Evolutionary conservation across 164 flowering plant species (phyloP).

Genomic region (Chimonanthus salicifolius): DNA sequence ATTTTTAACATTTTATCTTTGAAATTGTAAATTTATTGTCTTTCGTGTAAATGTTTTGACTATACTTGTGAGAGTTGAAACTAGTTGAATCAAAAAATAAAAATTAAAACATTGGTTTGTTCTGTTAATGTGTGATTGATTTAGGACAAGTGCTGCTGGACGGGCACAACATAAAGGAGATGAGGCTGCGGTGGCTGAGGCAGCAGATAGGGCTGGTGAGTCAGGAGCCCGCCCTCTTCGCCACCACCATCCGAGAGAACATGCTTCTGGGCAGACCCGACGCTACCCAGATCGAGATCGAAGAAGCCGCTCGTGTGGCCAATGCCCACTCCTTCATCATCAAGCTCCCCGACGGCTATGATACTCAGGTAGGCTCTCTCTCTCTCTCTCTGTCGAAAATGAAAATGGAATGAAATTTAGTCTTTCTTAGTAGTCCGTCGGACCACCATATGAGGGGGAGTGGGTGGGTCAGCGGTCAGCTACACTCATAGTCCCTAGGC

Average conservation of each 20-base stretch:
- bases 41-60: no score
- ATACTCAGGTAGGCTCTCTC: conserved; percentile 62
- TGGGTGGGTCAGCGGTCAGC: not conserved
- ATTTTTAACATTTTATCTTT: no score
- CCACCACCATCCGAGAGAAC: conserved; percentile 88
- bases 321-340: conserved; percentile 91
- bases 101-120: no score
- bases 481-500: no score
- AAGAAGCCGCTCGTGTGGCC: conserved; percentile 95
- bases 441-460: no score
- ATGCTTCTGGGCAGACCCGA: conserved; percentile 84
- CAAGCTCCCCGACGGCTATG: conserved; percentile 84
- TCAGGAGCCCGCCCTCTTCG: conserved; percentile 96
- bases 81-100: no score
- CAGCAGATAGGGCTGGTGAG: conserved; percentile 96
- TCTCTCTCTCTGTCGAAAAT: no score
- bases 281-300: conserved; percentile 72
- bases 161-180: conserved; percentile 79
- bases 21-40: no score
- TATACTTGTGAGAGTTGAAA: no score
- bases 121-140: not conserved
- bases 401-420: no score
- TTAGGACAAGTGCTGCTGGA: conserved; percentile 89
- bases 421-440: no score
- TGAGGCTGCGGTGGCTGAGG: conserved; percentile 86